Evolutionary conservation across 2,329 filamentous ascomycete genomes (phyloP).

Genomic region (Colletotrichum salicis): DNA sequence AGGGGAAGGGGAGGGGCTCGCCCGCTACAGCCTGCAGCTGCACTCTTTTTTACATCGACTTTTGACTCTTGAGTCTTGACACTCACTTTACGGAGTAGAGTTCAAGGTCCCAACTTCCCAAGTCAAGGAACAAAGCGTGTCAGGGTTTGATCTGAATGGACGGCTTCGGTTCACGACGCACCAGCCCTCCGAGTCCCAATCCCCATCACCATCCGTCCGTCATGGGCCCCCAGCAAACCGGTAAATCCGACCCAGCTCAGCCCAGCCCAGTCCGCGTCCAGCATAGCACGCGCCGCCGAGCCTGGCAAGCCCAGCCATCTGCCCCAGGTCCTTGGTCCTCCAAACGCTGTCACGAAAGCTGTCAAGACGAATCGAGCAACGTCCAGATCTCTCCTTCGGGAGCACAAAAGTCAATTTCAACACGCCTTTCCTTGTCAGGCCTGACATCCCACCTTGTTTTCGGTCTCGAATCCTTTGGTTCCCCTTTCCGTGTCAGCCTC

Average conservation of each 20-base stretch:
- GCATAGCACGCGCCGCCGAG: slow-evolving; percentile 20
- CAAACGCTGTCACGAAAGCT: slow-evolving; percentile 27
- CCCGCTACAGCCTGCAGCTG: background rate
- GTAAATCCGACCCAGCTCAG: slow-evolving; percentile 9
- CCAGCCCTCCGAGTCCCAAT: background rate
- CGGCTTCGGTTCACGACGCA: background rate
- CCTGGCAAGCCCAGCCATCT: slow-evolving; percentile 17
- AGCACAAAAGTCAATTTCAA: slow-evolving; percentile 33
- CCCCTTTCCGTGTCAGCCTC: slow-evolving; percentile 27
- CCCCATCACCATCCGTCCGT: background rate
- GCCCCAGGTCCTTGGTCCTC: slow-evolving; percentile 24
- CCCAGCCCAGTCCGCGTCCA: slow-evolving; percentile 17
- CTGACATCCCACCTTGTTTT: slow-evolving; percentile 24
- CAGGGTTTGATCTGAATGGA: background rate
- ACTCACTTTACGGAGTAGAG: too few species aligned
- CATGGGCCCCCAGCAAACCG: slow-evolving; percentile 12
- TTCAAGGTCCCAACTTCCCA: too few species aligned
- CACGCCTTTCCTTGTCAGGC: slow-evolving; percentile 34
- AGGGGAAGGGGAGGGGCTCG: background rate
- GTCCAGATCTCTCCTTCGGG: slow-evolving; percentile 32
- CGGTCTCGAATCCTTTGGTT: slow-evolving; percentile 1
- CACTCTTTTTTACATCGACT: background rate
- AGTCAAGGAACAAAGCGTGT: too few species aligned
- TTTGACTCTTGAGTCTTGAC: background rate
- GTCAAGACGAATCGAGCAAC: slow-evolving; percentile 35